Conservation (phyloP, 768 basidiomycete genomes). For the Gymnopilus dilepis region DNA sequence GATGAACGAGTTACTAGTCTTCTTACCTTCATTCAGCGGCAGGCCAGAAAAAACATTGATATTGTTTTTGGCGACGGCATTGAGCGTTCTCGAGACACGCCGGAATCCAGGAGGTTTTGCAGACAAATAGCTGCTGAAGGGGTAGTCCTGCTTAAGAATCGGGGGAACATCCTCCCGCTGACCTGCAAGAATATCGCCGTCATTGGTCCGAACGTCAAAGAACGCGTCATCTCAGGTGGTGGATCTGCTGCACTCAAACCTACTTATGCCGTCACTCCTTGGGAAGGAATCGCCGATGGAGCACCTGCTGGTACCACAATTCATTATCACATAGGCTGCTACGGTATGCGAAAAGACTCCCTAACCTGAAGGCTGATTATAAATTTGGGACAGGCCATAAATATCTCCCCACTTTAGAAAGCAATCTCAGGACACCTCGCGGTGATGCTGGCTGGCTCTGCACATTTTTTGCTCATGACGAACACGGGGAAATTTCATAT, state of each 20-base stretch:
- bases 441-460: conserved; percentile 69
- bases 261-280: conserved; percentile 68
- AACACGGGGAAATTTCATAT: conserved; percentile 47
- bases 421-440: conserved; percentile 51
- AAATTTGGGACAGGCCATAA: conserved; percentile 53
- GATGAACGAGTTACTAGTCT: conserved; percentile 56
- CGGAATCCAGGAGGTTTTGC: conserved; percentile 56
- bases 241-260: conserved; percentile 79
- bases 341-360: conserved; percentile 46
- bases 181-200: conserved; percentile 54
- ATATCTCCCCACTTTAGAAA: conserved; percentile 73
- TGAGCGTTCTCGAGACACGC: conserved; percentile 60
- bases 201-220: conserved; percentile 73
- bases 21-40: conserved; percentile 61
- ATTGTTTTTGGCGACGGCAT: conserved; percentile 66
- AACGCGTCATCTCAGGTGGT: conserved; percentile 72
- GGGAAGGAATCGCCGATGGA: conserved; percentile 57
- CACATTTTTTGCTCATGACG: conserved; percentile 65
- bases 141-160: conserved; percentile 73
- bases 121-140: conserved; percentile 63
- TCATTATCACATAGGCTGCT: conserved; percentile 66
- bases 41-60: conserved; percentile 59
- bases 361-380: neutral
- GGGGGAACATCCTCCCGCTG: conserved; percentile 58
- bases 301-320: conserved; percentile 57